These are phyloP conservation scores for Sporobolomyces phaffii DNA, from an alignment of 768 basidiomycete genomes.

Conservation along the genomic window DNA sequence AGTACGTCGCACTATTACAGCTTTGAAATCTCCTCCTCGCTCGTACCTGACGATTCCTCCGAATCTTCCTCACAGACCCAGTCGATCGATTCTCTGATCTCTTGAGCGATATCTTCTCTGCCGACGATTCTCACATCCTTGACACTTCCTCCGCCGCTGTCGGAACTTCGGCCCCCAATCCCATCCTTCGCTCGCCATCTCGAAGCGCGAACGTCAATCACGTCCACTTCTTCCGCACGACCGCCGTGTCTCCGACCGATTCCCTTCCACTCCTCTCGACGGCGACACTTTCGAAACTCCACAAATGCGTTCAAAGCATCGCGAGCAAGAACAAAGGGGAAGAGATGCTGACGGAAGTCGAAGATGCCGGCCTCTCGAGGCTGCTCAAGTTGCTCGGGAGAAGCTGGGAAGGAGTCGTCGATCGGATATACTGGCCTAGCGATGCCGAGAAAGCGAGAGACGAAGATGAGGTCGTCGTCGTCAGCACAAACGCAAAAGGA, in stretches of 20 bases:
- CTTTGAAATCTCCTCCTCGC: no score
- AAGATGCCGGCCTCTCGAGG: slow-evolving; percentile 58
- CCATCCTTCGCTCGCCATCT: slow-evolving; percentile 50
- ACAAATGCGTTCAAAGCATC: slow-evolving; percentile 57
- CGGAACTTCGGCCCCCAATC: slow-evolving; percentile 53
- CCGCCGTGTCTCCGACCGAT: slow-evolving; percentile 52
- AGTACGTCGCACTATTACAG: not conserved
- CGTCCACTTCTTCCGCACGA: slow-evolving; percentile 61
- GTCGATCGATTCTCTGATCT: slow-evolving; percentile 69
- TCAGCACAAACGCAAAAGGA: not conserved
- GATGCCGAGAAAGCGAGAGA: slow-evolving; percentile 9
- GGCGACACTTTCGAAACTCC: slow-evolving; percentile 60
- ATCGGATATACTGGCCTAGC: slow-evolving; percentile 64
- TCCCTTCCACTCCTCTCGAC: slow-evolving; percentile 58
- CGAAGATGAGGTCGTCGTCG: not conserved
- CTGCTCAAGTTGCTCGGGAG: slow-evolving; percentile 72
- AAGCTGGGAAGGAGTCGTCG: slow-evolving; percentile 68
- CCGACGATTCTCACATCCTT: slow-evolving; percentile 60
- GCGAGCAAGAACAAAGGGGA: slow-evolving; percentile 15
- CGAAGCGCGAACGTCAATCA: slow-evolving; percentile 34
- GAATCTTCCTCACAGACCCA: slow-evolving; percentile 52
- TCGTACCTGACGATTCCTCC: slow-evolving; percentile 25
- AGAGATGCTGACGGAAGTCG: slow-evolving; percentile 58
- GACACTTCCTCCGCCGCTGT: slow-evolving; percentile 45
- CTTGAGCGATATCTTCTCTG: slow-evolving; percentile 77